A percentile compares a stretch with the other conserved stretches of the same genome.
These are phyloP conservation scores for Termitomyces sp. DNA, from an alignment of 768 basidiomycete species.

Conservation along the genomic window DNA sequence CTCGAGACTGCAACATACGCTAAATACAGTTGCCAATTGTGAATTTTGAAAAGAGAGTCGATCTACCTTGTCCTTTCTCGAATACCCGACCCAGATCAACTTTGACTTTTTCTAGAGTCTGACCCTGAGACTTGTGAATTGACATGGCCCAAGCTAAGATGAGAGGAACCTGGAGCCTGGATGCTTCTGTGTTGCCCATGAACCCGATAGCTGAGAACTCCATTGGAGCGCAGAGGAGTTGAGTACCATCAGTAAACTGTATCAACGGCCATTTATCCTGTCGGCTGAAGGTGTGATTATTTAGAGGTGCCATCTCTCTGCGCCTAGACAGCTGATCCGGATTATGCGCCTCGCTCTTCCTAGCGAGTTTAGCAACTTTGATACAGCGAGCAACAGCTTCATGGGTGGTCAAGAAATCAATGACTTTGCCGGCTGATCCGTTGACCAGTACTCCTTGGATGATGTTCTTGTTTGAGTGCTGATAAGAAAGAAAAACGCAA, in stretches of 20 bases:
- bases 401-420: conserved; percentile 39
- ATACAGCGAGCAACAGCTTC: conserved; percentile 38
- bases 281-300: conserved; percentile 18
- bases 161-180: conserved; percentile 49
- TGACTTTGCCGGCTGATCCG: conserved; percentile 54
- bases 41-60: not conserved
- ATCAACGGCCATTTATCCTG: conserved; percentile 53
- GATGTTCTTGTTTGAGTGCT: conserved; percentile 41
- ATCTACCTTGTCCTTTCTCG: conserved; percentile 68
- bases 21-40: conserved; percentile 16
- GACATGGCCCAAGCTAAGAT: conserved; percentile 76
- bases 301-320: conserved; percentile 11
- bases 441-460: conserved; percentile 60
- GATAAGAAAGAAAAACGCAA: not conserved
- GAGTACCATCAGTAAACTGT: conserved; percentile 42
- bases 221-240: conserved; percentile 46
- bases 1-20: conserved; percentile 70
- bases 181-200: conserved; percentile 51
- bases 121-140: conserved; percentile 88
- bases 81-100: conserved; percentile 71
- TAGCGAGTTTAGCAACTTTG: conserved; percentile 23
- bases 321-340: not conserved
- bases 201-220: conserved; percentile 54
- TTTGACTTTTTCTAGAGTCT: conserved; percentile 75
- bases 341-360: not conserved